phyloP scores from a whole-genome alignment of 2,329 filamentous ascomycete genomes.

The Fusarium vanettenii region DNA sequence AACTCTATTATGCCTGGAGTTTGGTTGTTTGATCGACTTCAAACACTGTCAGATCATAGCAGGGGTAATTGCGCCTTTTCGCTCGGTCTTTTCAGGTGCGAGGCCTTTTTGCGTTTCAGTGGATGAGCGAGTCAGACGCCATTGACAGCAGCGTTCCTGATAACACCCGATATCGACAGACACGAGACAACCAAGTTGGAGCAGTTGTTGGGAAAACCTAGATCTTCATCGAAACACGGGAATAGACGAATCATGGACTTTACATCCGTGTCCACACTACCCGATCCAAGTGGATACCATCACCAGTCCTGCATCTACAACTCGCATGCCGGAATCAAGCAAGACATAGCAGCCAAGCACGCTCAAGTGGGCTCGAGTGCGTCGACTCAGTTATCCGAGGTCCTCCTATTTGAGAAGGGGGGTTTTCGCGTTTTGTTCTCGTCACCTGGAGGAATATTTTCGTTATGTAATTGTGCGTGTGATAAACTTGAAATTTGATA shows the following conservation, averaged over 20 bases:
- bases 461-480: background rate
- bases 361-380: background rate
- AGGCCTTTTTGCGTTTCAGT: background rate
- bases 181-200: background rate
- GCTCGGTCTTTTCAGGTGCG: background rate
- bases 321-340: background rate
- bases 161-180: background rate
- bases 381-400: background rate
- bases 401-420: background rate
- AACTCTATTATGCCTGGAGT: conserved; percentile 1
- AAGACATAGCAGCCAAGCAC: background rate
- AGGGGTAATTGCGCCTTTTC: background rate
- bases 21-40: background rate
- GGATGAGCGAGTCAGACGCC: background rate
- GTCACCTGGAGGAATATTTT: background rate
- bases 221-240: background rate
- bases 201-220: background rate
- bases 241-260: conserved; percentile 1
- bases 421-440: background rate
- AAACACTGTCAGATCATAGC: background rate
- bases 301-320: background rate
- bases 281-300: background rate
- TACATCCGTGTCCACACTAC: background rate
- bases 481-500: background rate
- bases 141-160: background rate